Evolutionary conservation across 2,329 filamentous ascomycete species (phyloP), one percentile per base, ranked within the genome.

Genomic region (Colletotrichum sp.): DNA sequence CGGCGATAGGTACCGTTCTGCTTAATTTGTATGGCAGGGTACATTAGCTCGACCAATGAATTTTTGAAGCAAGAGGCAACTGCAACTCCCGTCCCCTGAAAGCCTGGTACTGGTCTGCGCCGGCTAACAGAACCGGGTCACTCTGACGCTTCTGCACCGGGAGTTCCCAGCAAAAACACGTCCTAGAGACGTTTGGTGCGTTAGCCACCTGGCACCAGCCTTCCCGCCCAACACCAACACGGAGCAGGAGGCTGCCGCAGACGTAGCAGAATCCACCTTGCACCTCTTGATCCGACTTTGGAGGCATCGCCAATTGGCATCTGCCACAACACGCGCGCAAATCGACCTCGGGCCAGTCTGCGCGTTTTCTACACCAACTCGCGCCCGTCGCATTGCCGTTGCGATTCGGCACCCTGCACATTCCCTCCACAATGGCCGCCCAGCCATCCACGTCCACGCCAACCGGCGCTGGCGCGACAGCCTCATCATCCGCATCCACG

Each of bases 391-490:
- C 82, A 81, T 80, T 78, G 80, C 81, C 79, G 84, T 83, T 84
- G 83, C 84, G 83, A 82, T 81, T 81, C 79, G 80, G 83, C 79
- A 80, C 81, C 82, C 79, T 76, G 68, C 78, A 79, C 70, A 59
- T 69, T 78, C 79, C 78, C 79, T 80, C n/a, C 78, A 82, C 78
- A 80, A 89, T 89, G 87, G 87, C 88, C 78, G 83, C 85, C 75
- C 85, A 85, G 80, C 83, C 84, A 77, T 84, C 86, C 79, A 81
- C 84, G 44, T 77, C 78, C 32, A 77, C 81, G 68, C 74, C 80
- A 60, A 78, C 80, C 70, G 71, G 79, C 69, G 72, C 73, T 68
- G 74, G 69, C 74, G 81, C 81, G 77, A 82, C 81, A 77, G 83
- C 82, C 78, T 80, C 82, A 74, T 80, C 79, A 61, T 82, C 83